These are phyloP conservation scores for Plasmodium knowlesi DNA, from an alignment of 169 alveolate genomes.

Conservation along the genomic window DNA sequence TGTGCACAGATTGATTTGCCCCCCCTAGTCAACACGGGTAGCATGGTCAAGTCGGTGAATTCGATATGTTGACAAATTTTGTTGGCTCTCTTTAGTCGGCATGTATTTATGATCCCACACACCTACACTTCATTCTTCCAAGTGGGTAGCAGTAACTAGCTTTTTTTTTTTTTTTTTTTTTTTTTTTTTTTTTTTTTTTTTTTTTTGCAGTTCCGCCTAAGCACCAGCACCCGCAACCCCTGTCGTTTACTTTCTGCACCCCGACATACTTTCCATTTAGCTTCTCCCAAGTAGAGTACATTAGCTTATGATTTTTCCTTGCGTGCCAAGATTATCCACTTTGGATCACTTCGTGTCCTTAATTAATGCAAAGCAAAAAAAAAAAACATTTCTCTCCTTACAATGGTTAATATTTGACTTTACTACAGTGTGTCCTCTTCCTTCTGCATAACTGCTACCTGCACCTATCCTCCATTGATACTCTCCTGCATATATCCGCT, in stretches of 20 bases:
- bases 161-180: not conserved
- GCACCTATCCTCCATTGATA: not conserved
- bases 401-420: not conserved
- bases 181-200: not conserved
- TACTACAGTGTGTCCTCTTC: not conserved
- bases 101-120: not conserved
- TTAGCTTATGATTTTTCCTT: not conserved
- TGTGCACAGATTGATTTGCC: not conserved
- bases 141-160: not conserved
- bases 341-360: not conserved
- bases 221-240: not conserved
- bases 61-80: not conserved
- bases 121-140: not conserved
- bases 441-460: not conserved
- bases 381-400: not conserved
- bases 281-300: not conserved
- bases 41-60: not conserved
- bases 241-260: not conserved
- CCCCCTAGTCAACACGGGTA: not conserved
- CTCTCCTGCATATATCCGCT: not conserved
- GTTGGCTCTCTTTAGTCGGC: not conserved
- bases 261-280: not conserved
- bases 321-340: not conserved
- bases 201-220: not conserved
- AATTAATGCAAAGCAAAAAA: no score